These are phyloP conservation scores for Rhododendron kiyosumense DNA, from an alignment of 148 eudicot species.

Conservation along the genomic window DNA sequence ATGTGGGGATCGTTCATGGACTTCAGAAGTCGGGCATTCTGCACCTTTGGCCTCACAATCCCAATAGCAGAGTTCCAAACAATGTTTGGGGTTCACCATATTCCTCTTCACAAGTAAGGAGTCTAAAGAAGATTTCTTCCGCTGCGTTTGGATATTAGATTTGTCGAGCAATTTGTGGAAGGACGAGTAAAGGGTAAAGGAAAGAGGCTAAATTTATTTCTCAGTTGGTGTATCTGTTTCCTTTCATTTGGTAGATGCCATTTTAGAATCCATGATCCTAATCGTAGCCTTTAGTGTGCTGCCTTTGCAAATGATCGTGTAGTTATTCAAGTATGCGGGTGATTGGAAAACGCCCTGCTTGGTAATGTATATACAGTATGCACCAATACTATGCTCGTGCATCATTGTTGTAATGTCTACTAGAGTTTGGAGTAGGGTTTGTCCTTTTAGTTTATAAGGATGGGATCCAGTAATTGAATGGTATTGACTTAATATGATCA, in stretches of 20 bases:
- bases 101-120: background rate
- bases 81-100: background rate
- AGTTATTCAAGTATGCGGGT: background rate
- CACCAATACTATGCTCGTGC: background rate
- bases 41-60: conserved; percentile 9
- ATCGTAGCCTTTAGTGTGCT: background rate
- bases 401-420: background rate
- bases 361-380: background rate
- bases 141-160: too few relatives aligned
- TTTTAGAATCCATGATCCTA: background rate
- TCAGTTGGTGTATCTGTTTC: background rate
- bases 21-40: conserved; percentile 6
- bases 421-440: background rate
- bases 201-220: background rate
- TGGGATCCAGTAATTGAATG: background rate
- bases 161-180: background rate
- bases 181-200: background rate
- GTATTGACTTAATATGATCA: background rate
- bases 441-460: background rate
- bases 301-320: background rate
- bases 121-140: background rate
- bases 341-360: background rate
- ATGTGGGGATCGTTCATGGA: background rate
- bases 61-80: background rate
- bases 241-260: background rate